Base-by-base conservation (phyloP, 352 stramenopile species). In the Phytopythium chamaehyphon region DNA sequence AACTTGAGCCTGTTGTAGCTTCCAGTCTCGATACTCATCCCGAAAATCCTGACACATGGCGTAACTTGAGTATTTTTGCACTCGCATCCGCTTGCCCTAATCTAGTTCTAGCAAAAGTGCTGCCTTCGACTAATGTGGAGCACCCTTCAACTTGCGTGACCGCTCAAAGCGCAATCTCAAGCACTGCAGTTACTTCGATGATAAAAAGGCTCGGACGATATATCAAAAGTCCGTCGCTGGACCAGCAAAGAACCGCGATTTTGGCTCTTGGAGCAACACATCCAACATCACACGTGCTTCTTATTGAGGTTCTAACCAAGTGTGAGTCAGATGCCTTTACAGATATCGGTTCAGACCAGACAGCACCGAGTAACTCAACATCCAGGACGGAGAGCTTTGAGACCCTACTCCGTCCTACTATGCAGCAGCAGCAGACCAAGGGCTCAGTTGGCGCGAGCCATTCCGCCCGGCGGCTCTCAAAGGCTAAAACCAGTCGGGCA, bases 11-110 rank as follows among this genome's bases (percentile, higher is more conserved):
- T 2, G 65, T 73, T 7, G 69, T 91, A 8, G 58, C 75, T 9
- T 56, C 60, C 2, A 28, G 26, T 18, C 11, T 31, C 2, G 47
- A 57, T 2, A 22, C 51, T 47, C 47, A 66, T 40, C 16, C 33
- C 19, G 16, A 23, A 53, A 35, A 61, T n/a, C 22, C n/a, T 15
- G 9, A 9, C 22, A 38, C 35, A 22, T 93, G 82, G 82, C 56
- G 82, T 6, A 89, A 90, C 10, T 43, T 90, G 14, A 63, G 75
- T 4, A 67, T 90, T 26, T 40, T 93, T 2, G 64, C 75, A 14
- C 85, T 76, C 10, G 40, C 69, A 0, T 76, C 73, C 2, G 73
- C 77, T 5, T 77, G 72, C 55, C 58, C 62, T 1, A 69, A 71
- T 6, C 38, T 85, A 46, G 19, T 19, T 2, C 46, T 28, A 16